Base-by-base conservation (phyloP, 495 filamentous ascomycete genomes). In the Hypoxylon fragiforme region DNA sequence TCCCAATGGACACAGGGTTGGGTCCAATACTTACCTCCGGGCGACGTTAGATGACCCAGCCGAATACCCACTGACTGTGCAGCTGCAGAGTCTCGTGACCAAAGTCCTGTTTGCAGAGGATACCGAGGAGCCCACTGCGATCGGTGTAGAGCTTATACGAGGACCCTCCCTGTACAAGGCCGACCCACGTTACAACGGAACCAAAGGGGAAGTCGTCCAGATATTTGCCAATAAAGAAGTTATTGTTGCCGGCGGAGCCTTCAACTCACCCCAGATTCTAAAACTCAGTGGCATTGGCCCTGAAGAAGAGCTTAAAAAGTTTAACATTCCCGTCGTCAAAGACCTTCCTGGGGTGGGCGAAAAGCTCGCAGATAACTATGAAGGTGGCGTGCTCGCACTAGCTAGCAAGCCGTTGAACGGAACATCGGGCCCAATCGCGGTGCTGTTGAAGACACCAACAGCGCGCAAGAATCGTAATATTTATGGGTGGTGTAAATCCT, bases 191-290 rank as follows among this genome's bases (percentile, higher is more conserved):
- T 67, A 72, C 44, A 55, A 65, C 2, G 68, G 62, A 19, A 57
- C 65, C 42, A 68, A 61, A 43, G 61, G 61, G 7, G 59, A 67
- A 9, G 19, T 55, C 0, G 57, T 60, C 13, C 63, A 66, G 48
- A 65, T 74, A 48, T 62, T 64, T 2, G 75, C 75, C 28, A 60
- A 54, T 0, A 75, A 73, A 40, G 82, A 85, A 59, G 78, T 83
- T 14, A 84, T 85, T 51, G 55, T 85, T 3, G 65, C 81, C 0
- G 76, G 78, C 42, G 82, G 82, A 8, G 62, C 76, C 16, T 71
- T 84, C 52, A 80, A 80, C 55, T 76, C 78, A 16, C 82, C 82
- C 0, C 78, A 83, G 50, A 70, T 85, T n/a, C 70, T 85, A n/a
- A 81, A 75, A 58, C 71, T 78, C 14, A 70, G 65, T 64, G 75